Percentiles rank a stretch among this genome's conserved stretches.
These are phyloP conservation scores for Phoenix roebelenii DNA, from an alignment of 176 grass and related monocot genomes.

Conservation along the genomic window DNA sequence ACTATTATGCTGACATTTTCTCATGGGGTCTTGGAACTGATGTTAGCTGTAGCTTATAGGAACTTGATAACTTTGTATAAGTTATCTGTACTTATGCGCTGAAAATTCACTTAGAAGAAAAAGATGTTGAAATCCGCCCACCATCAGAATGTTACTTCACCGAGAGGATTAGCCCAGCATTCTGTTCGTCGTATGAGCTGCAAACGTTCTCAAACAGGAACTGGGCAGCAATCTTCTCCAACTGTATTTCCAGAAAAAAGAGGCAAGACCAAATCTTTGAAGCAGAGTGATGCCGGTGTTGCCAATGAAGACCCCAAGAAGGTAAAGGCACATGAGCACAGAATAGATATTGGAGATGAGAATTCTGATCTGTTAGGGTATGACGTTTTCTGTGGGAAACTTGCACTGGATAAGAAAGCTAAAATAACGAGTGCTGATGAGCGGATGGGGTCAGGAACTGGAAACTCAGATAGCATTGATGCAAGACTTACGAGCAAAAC, in stretches of 20 bases:
- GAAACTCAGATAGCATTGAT: constrained; percentile 43
- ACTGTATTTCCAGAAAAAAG: constrained; percentile 82
- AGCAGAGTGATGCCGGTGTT: constrained; percentile 35
- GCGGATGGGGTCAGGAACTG: constrained; percentile 26
- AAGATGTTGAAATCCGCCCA: constrained; percentile 53
- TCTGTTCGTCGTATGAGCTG: constrained; percentile 50
- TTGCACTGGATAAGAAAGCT: constrained; percentile 56
- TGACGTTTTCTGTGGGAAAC: constrained; percentile 69
- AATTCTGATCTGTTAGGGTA: constrained; percentile 80
- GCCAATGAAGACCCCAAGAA: constrained; percentile 36
- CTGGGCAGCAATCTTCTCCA: constrained; percentile 70
- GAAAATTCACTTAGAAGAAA: constrained; percentile 12
- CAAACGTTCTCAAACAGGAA: constrained; percentile 44
- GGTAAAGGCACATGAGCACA: constrained; percentile 49
- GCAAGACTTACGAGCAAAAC: constrained; percentile 87
- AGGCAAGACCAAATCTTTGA: constrained; percentile 51
- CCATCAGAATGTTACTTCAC: constrained; percentile 49
- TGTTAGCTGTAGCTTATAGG: constrained; percentile 12
- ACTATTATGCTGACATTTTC: constrained; percentile 10
- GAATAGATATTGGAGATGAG: constrained; percentile 62
- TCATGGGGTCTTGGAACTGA: constrained; percentile 26
- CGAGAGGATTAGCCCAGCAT: constrained; percentile 61
- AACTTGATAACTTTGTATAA: background rate
- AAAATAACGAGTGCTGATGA: constrained; percentile 40
- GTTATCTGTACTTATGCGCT: constrained; percentile 8